Evolutionary conservation across 345 rosid species (phyloP).

Genomic region (Excoecaria cochinchinensis): DNA sequence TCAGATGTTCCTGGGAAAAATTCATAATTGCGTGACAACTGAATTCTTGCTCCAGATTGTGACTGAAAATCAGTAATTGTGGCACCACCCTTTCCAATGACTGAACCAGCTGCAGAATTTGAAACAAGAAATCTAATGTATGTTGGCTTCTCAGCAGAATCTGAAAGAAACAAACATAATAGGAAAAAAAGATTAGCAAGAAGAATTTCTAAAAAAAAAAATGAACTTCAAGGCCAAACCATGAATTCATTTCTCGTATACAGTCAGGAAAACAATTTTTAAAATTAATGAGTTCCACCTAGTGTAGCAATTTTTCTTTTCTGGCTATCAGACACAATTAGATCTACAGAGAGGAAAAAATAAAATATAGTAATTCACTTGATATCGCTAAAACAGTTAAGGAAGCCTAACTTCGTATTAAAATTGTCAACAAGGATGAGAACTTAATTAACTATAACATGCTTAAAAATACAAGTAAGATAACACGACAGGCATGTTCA

Average conservation of each 20-base stretch:
- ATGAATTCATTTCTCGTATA: not conserved
- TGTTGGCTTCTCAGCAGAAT: constrained; percentile 71
- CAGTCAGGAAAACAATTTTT: not conserved
- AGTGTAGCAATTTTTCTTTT: not conserved
- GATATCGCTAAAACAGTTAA: not conserved
- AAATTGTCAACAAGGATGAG: not conserved
- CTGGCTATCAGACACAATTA: not conserved
- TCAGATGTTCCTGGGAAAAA: constrained; percentile 95
- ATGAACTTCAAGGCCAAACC: not conserved
- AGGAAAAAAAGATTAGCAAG: not conserved
- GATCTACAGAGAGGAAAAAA: not conserved
- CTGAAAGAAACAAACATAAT: constrained; percentile 36
- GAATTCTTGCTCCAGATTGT: constrained; percentile 92
- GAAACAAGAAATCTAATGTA: constrained; percentile 88
- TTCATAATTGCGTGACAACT: constrained; percentile 89
- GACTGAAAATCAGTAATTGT: constrained; percentile 95
- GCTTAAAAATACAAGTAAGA: not conserved
- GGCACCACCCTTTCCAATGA: constrained; percentile 97
- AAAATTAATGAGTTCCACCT: not conserved
- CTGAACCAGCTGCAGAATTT: constrained; percentile 98
- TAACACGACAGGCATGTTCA: not conserved
- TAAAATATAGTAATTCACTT: not conserved
- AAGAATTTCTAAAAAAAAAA: not conserved
- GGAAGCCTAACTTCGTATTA: not conserved
- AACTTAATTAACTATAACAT: not conserved